Conservation (phyloP, 495 filamentous ascomycete species). For the Xylaria bambusicola region DNA sequence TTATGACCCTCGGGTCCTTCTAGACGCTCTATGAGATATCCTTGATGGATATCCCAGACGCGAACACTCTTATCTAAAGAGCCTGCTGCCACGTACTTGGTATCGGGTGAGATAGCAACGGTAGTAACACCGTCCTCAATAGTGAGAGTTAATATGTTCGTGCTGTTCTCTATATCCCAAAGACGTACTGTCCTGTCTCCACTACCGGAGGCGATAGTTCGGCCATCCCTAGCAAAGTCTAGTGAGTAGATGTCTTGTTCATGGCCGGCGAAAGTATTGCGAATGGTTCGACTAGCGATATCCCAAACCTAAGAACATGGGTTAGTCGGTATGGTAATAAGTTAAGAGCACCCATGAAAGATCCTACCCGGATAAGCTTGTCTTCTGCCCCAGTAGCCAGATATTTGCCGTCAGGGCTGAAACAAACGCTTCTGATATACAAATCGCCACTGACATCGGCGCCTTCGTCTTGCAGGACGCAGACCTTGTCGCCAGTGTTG, state of each 20-base stretch:
- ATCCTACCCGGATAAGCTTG: conserved; percentile 82
- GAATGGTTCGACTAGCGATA: conserved; percentile 72
- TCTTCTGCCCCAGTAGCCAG: conserved; percentile 89
- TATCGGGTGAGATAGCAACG: conserved; percentile 87
- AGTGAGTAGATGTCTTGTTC: conserved; percentile 95
- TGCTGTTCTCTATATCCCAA: conserved; percentile 80
- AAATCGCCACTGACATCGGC: conserved; percentile 83
- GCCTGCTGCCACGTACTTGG: conserved; percentile 82
- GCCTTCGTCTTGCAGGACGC: conserved; percentile 77
- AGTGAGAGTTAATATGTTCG: conserved; percentile 72
- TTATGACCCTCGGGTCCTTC: conserved; percentile 87
- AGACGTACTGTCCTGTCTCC: conserved; percentile 86
- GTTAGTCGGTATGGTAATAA: conserved; percentile 15
- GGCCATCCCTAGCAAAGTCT: conserved; percentile 84
- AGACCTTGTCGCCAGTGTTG: conserved; percentile 72
- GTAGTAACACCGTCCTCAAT: conserved; percentile 92
- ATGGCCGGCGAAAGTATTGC: conserved; percentile 80
- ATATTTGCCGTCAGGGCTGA: conserved; percentile 87
- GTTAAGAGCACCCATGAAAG: neutral
- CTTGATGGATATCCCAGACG: conserved; percentile 81
- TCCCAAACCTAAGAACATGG: conserved; percentile 79
- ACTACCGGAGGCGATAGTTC: conserved; percentile 85
- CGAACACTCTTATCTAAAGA: conserved; percentile 89
- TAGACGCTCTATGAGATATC: conserved; percentile 79
- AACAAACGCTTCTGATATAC: conserved; percentile 90